Conservation (phyloP, 768 basidiomycete species). For the Auriscalpium orientale region DNA sequence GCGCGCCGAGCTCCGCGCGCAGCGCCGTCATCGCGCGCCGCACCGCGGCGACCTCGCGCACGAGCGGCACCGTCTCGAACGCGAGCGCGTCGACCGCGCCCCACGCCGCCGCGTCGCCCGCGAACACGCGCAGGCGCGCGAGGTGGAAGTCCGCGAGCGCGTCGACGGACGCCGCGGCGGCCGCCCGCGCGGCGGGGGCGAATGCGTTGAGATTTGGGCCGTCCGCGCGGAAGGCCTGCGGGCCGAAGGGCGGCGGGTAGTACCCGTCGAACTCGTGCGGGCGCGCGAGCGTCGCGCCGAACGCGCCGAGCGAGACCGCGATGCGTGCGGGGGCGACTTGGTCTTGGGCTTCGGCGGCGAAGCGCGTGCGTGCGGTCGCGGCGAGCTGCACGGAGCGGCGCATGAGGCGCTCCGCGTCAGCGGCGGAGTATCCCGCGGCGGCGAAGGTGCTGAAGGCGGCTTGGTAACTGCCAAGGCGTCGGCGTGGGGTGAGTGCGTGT, state of each 20-base stretch:
- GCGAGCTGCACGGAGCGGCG: conserved; percentile 46
- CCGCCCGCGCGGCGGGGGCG: conserved; percentile 17
- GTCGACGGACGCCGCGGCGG: conserved; percentile 33
- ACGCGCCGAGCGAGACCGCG: conserved; percentile 68
- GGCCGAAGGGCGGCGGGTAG: conserved; percentile 74
- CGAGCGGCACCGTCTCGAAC: conserved; percentile 73
- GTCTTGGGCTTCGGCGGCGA: conserved; percentile 17
- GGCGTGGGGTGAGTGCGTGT: neutral
- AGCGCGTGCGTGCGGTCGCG: conserved; percentile 34
- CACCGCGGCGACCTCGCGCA: conserved; percentile 59
- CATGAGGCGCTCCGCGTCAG: conserved; percentile 42
- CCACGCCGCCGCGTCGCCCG: conserved; percentile 45
- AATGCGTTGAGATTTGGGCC: conserved; percentile 38
- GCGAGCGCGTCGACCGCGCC: conserved; percentile 50
- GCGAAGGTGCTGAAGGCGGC: conserved; percentile 48
- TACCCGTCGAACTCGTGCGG: conserved; percentile 69
- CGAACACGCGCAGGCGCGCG: conserved; percentile 49
- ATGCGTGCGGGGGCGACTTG: conserved; percentile 30
- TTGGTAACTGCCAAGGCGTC: conserved; percentile 47
- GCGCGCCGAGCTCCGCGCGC: conserved; percentile 11
- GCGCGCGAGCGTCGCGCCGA: conserved; percentile 56
- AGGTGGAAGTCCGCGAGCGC: conserved; percentile 58
- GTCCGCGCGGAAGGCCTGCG: conserved; percentile 27
- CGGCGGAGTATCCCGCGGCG: conserved; percentile 38
- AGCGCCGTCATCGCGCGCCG: conserved; percentile 47